These are phyloP conservation scores for Prunus salicina DNA, from an alignment of 306 rosid species.

Conservation along the genomic window DNA sequence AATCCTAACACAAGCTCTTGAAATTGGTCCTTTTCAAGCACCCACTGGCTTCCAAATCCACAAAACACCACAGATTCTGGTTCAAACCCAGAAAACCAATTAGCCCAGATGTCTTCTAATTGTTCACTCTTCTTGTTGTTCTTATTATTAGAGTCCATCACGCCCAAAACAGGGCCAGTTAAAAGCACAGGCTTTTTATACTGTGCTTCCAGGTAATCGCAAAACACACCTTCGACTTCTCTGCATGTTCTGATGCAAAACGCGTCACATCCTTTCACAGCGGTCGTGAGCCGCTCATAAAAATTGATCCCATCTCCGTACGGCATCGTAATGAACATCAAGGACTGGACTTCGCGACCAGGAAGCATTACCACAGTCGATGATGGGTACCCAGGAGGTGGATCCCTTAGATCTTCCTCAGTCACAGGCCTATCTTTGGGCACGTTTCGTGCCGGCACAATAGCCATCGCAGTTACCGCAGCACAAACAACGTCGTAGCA, in stretches of 20 bases:
- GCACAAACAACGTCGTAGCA: constrained; percentile 29
- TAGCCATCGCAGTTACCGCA: constrained; percentile 16
- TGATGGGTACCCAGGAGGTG: constrained; percentile 35
- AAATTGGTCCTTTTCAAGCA: constrained; percentile 32
- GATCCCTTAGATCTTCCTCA: constrained; percentile 28
- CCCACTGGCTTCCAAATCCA: background rate
- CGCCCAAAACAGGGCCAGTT: constrained; percentile 35
- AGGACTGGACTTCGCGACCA: constrained; percentile 21
- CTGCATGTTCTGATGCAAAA: constrained; percentile 7
- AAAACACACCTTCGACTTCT: constrained; percentile 12
- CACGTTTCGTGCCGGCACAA: constrained; percentile 28
- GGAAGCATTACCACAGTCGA: constrained; percentile 14
- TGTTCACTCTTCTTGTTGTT: background rate
- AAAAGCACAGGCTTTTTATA: constrained; percentile 26
- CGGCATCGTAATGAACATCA: constrained; percentile 27
- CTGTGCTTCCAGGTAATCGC: constrained; percentile 23
- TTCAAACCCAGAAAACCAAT: constrained; percentile 21
- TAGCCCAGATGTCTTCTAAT: constrained; percentile 18
- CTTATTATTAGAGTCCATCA: too few species aligned
- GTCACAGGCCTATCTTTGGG: constrained; percentile 26
- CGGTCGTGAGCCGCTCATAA: constrained; percentile 20
- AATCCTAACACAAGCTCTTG: constrained; percentile 41
- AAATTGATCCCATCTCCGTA: constrained; percentile 43
- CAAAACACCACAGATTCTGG: too few species aligned
- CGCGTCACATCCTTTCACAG: constrained; percentile 33